A percentile compares a stretch with the other conserved stretches of the same genome.
phyloP scores from a whole-genome alignment of 805 yeast genomes.

The Ogataea pignaliae region DNA sequence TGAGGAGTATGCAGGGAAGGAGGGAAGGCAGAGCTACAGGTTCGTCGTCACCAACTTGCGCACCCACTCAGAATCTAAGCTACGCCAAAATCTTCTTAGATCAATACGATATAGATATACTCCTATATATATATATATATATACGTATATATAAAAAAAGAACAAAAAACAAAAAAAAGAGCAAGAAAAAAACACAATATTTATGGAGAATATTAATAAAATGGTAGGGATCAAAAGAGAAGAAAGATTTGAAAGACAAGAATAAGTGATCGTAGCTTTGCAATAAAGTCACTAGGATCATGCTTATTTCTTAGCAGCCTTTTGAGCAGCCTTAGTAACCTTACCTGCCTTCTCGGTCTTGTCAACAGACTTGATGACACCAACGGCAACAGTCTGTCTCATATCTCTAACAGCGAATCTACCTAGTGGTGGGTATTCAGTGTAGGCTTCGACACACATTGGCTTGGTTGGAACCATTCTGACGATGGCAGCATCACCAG shows the following conservation, averaged over 20 bases:
- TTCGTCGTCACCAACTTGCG: too few relatives aligned
- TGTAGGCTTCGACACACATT: conserved; percentile 91
- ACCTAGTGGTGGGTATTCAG: conserved; percentile 95
- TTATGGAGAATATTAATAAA: background rate
- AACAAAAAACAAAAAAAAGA: background rate
- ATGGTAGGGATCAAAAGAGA: background rate
- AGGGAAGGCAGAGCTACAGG: too few relatives aligned
- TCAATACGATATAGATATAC: too few relatives aligned
- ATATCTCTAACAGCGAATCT: conserved; percentile 99
- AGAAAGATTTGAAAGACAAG: background rate
- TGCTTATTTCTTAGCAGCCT: conserved; percentile 71
- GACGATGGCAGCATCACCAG: conserved; percentile 96
- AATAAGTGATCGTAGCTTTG: conserved; percentile 28
- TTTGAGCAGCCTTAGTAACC: conserved; percentile 94
- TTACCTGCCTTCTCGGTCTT: conserved; percentile 82
- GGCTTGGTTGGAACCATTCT: conserved; percentile 85
- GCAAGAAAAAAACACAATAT: background rate
- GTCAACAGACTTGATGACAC: conserved; percentile 94
- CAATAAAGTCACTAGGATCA: conserved; percentile 6
- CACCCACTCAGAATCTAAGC: too few relatives aligned
- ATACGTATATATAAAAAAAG: too few relatives aligned
- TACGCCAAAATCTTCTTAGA: too few relatives aligned
- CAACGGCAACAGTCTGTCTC: conserved; percentile 99
- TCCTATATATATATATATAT: too few relatives aligned
- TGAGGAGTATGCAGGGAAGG: too few relatives aligned